A percentile compares a stretch with the other conserved stretches of the same genome.
Evolutionary conservation across 2,329 filamentous ascomycete species (phyloP).

Genomic region (Colletotrichum gigasporum): DNA sequence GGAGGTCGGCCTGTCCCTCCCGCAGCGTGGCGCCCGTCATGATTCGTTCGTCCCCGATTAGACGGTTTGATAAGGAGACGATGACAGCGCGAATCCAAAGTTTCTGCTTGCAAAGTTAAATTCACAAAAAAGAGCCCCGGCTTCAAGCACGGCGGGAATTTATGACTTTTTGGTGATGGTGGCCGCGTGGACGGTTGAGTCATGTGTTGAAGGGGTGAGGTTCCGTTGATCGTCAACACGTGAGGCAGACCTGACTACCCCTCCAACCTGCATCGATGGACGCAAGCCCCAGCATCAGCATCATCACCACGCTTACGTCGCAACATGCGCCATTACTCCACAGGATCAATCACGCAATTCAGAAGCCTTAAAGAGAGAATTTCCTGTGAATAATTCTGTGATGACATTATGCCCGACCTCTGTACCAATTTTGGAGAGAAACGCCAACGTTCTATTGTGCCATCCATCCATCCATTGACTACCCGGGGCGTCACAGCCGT

Average conservation of each 20-base stretch:
- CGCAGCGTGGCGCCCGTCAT: slow-evolving; percentile 44
- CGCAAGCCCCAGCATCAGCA: not conserved
- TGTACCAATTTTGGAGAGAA: slow-evolving; percentile 21
- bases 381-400: not conserved
- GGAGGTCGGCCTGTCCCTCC: slow-evolving; percentile 61
- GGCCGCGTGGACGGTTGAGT: slow-evolving; percentile 9
- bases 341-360: not conserved
- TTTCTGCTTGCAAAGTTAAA: no score
- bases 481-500: slow-evolving; percentile 16
- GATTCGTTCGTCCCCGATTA: not conserved
- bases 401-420: slow-evolving; percentile 9
- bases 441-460: slow-evolving; percentile 29
- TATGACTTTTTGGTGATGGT: not conserved
- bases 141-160: no score
- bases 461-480: slow-evolving; percentile 24
- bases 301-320: not conserved
- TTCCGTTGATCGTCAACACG: not conserved
- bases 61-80: not conserved
- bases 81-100: no score
- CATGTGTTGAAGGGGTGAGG: slow-evolving; percentile 8
- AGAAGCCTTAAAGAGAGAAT: no score
- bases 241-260: not conserved
- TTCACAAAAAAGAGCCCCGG: no score
- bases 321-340: not conserved
- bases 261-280: not conserved